Conservation (phyloP, 345 rosid species). For the Eucalyptus regnans region DNA sequence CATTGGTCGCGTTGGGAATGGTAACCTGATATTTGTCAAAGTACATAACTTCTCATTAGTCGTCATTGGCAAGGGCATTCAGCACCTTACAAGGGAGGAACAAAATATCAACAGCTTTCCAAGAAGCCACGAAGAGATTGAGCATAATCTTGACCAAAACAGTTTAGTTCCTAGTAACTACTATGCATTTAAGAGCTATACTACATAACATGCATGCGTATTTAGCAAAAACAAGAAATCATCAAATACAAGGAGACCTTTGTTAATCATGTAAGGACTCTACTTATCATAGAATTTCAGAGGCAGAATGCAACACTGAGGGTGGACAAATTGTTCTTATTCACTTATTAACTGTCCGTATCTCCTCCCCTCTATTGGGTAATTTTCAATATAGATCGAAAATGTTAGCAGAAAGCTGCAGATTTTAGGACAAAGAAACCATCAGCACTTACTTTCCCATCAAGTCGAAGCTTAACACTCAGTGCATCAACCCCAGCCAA, state of each 20-base stretch:
- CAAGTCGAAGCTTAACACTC: slow-evolving; percentile 28
- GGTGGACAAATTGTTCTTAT: not conserved
- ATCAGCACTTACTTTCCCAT: slow-evolving; percentile 25
- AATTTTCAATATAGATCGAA: not conserved
- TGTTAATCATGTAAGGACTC: not conserved
- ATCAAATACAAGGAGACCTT: not conserved
- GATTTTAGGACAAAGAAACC: not conserved
- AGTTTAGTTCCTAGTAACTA: not conserved
- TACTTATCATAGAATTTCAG: not conserved
- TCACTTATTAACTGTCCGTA: not conserved
- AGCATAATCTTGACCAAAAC: not conserved
- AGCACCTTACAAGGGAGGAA: not conserved
- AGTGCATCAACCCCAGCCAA: slow-evolving; percentile 30
- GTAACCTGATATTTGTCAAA: slow-evolving; percentile 13
- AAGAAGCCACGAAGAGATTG: not conserved
- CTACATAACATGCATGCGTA: not conserved
- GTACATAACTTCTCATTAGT: not conserved
- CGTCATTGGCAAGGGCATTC: not conserved
- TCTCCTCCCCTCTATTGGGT: not conserved
- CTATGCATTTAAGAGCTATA: not conserved
- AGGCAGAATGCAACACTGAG: not conserved
- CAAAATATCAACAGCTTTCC: not conserved
- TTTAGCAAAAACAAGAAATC: not conserved
- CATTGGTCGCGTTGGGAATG: slow-evolving; percentile 37
- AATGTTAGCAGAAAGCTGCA: not conserved